A percentile compares a stretch with the other conserved stretches of the same genome.
Evolutionary conservation across 176 grass and related monocot species (phyloP).

Genomic region (Eremochloa ophiuroides): DNA sequence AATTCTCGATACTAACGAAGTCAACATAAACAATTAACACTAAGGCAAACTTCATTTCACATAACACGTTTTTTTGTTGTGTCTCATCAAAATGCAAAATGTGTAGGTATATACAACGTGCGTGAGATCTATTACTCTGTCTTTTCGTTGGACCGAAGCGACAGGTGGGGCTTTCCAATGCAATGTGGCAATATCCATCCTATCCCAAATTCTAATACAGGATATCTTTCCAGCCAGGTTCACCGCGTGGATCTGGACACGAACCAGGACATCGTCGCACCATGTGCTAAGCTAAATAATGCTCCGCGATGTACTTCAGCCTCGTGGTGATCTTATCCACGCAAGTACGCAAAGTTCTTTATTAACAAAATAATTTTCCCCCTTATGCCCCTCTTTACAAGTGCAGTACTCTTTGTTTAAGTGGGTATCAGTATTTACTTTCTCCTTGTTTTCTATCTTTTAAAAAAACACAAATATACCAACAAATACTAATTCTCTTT

Average conservation of each 20-base stretch:
- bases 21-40: too few relatives aligned
- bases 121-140: slow-evolving; percentile 15
- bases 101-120: too few relatives aligned
- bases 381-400: too few relatives aligned
- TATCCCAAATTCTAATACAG: neutral
- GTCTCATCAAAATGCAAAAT: neutral
- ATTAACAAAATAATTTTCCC: too few relatives aligned
- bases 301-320: neutral
- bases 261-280: neutral
- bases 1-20: too few relatives aligned
- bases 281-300: slow-evolving; percentile 3
- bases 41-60: too few relatives aligned
- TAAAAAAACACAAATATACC: too few relatives aligned
- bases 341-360: neutral
- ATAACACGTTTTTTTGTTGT: neutral
- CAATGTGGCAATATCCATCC: neutral
- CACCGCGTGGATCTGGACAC: slow-evolving; percentile 26
- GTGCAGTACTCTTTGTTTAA: too few relatives aligned
- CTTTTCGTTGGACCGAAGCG: neutral
- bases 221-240: slow-evolving; percentile 18
- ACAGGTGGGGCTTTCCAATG: neutral
- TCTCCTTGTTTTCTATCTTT: too few relatives aligned
- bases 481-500: too few relatives aligned
- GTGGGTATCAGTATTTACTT: too few relatives aligned
- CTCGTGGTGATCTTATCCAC: slow-evolving; percentile 26